Evolutionary conservation across 371 early-diverging fungal species (phyloP), one percentile per base, ranked within the genome.

Genomic region (Mortierella sp.): DNA sequence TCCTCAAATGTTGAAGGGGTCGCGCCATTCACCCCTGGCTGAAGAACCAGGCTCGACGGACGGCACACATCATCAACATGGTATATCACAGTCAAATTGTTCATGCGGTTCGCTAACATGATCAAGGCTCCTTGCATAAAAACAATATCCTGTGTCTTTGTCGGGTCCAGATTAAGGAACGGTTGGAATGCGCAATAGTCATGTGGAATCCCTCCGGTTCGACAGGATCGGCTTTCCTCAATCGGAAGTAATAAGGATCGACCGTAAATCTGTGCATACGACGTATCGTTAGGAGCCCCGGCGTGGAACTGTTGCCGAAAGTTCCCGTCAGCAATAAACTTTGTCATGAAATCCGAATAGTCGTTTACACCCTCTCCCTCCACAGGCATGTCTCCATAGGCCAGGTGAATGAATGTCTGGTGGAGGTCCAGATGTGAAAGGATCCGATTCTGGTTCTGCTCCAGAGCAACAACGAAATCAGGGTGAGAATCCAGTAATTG

Each of bases 141-240:
- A 7, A 44, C 55, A 17, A 63, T 63, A 27, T 78, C 79, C 12
- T 63, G 41, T 2, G 43, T 12, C 53, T 62, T 62, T 16, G 44
- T 17, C 3, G 70, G 66, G n/a, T 79, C 59, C 21, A 79, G 53
- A 7, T 54, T 46, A 47, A 69, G 43, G 46, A 65, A 79, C 14
- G 73, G 69, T 29, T 70, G 63, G 56, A 73, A 79, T 9, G 79
- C 74, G 57, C 79, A 79, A 54, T 49, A 79, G 19, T 69, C 74
- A 19, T 57, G 44, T 5, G 79, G 74, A 46, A 79, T 79, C 0
- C 66, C 66, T 3, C 53, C 61, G 0, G 58, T 63, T 17, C 21
- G 43, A 39, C 79, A 79, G 9, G 67, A 57, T 1, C 79, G 46
- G 1, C 39, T 7, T 14, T 51, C 57, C 12, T 69, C 57, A 16